Base-by-base conservation (phyloP, 805 yeast species). In the Kodamaea kaohsiungensis region DNA sequence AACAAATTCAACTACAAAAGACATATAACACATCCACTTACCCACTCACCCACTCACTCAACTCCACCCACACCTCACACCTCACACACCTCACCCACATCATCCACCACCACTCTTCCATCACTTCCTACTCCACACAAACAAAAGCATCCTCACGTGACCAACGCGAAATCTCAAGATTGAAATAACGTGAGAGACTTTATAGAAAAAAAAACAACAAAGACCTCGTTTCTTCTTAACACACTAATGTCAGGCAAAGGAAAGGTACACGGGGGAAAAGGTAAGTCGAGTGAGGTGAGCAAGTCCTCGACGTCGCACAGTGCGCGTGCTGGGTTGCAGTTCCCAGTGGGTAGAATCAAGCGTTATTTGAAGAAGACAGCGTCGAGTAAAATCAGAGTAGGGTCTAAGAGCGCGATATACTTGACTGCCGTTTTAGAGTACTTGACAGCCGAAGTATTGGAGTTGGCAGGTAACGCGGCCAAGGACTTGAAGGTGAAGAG, bases 311-410 rank as follows among this genome's bases (percentile, higher is more conserved):
- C 88, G 64, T 89, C 97, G 12, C 96, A 92, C 64, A 89, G 96
- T 5, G 96, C 96, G 8, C 86, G 96, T 72, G 97, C 97, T 25
- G 97, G 97, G 22, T 78, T 91, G 70, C 95, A 88, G 71, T 95
- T 95, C 78, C 99, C 99, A 49, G 98, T 96, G 39, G 99, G 99
- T 56, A 91, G 99, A 87, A 91, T 95, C 65, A 93, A 95, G 84
- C 86, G 99, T 79, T 93, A 91, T 71, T 81, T 95, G 73, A 93
- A 92, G 80, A 87, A 82, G 72, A 89, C 88, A 60, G 96, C 97
- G 17, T 95, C 90, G 70, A 90, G 89, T 75, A 82, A 82, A 63
- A 75, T 82, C 60, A 73, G 97, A 72, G 96, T 91, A 48, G 97
- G 97, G 55, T 88, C 71, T 75, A 87, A 75, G 75, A 81, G 97